Conservation (phyloP, 805 yeast species). For the Lachancea dasiensis region DNA sequence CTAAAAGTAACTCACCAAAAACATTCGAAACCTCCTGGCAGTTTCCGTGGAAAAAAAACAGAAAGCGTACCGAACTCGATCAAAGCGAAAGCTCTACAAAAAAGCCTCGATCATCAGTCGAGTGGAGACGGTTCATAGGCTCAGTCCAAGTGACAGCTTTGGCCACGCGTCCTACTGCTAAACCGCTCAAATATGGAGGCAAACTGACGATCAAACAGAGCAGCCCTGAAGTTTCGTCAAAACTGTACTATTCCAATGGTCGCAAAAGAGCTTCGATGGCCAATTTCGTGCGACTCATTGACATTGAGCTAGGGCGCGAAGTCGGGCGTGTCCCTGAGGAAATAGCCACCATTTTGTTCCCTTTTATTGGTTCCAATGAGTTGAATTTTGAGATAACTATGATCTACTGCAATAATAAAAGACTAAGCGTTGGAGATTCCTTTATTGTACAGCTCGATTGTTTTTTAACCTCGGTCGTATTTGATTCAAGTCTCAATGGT, state of each 20-base stretch:
- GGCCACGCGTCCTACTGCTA: slow-evolving; percentile 62
- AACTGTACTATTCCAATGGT: slow-evolving; percentile 21
- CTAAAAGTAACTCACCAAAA: slow-evolving; percentile 1
- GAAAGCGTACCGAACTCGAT: too few relatives aligned
- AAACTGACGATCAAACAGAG: slow-evolving; percentile 35
- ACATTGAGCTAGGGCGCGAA: slow-evolving; percentile 40
- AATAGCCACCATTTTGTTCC: slow-evolving; percentile 57
- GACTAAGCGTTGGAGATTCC: slow-evolving; percentile 69
- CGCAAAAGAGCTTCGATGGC: slow-evolving; percentile 24
- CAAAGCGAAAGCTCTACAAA: slow-evolving; percentile 7
- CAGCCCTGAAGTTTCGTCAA: slow-evolving; percentile 25
- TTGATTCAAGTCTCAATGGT: slow-evolving; percentile 13
- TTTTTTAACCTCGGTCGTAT: slow-evolving; percentile 39
- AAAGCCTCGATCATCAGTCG: slow-evolving; percentile 12
- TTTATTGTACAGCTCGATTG: slow-evolving; percentile 67
- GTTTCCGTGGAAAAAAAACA: too few relatives aligned
- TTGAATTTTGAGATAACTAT: slow-evolving; percentile 53
- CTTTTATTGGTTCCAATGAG: slow-evolving; percentile 48
- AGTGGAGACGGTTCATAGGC: slow-evolving; percentile 51
- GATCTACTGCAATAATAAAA: slow-evolving; percentile 46
- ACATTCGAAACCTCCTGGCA: neutral
- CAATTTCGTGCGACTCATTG: slow-evolving; percentile 32
- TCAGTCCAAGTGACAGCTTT: slow-evolving; percentile 55
- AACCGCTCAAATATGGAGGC: slow-evolving; percentile 40
- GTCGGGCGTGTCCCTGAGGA: slow-evolving; percentile 73